Percentiles rank a stretch among this genome's conserved stretches.
phyloP scores from a whole-genome alignment of 2,329 filamentous ascomycete species.

The Corniculantispora saksenae region DNA sequence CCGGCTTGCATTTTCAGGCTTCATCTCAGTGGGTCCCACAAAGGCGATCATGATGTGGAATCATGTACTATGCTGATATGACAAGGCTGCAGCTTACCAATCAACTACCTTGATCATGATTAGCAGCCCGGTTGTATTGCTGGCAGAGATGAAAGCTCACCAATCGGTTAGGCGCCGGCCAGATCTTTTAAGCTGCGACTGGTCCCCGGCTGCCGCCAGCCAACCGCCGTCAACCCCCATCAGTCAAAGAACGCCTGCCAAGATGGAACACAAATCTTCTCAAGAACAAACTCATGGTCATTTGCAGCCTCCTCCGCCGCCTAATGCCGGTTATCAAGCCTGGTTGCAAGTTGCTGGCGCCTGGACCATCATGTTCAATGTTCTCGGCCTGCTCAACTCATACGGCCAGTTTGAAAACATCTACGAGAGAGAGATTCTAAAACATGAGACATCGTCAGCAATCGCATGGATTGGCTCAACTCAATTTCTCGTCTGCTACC shows the following conservation, averaged over 20 bases:
- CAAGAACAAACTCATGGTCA: not conserved
- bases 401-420: slow-evolving; percentile 49
- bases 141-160: too few species aligned
- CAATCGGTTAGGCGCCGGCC: not conserved
- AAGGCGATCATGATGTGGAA: too few species aligned
- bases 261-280: not conserved
- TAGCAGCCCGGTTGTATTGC: too few species aligned
- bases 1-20: too few species aligned
- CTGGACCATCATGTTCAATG: slow-evolving; percentile 43
- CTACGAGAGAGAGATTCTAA: slow-evolving; percentile 35
- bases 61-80: too few species aligned
- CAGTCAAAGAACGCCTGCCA: not conserved
- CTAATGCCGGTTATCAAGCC: slow-evolving; percentile 30
- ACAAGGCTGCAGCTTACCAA: not conserved
- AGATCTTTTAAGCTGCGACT: not conserved
- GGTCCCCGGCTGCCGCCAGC: not conserved
- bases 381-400: slow-evolving; percentile 48
- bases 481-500: slow-evolving; percentile 45
- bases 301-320: slow-evolving; percentile 22
- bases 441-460: slow-evolving; percentile 33
- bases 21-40: too few species aligned
- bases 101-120: not conserved
- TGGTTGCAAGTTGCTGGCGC: slow-evolving; percentile 42
- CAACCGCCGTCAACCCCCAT: not conserved
- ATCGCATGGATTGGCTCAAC: slow-evolving; percentile 51